Base-by-base conservation (phyloP, 352 stramenopile species). In the Elongisporangium anandrum region DNA sequence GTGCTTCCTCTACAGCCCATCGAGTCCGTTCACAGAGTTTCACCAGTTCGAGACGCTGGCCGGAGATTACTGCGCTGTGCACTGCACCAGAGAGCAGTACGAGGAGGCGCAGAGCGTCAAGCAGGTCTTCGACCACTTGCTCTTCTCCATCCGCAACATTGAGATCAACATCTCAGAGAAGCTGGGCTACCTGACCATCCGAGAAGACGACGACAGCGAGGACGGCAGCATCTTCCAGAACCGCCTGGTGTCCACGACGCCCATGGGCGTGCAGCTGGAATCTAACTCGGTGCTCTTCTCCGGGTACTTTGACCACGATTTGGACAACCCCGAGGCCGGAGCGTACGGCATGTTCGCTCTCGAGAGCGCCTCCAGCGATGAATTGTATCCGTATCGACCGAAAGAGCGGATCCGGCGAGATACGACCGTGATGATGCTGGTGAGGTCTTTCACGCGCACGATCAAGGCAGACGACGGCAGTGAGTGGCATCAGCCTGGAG, bases 121-220 rank as follows among this genome's bases (percentile, higher is more conserved):
- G 9, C 45, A 54, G 4, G 69, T 61, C 4, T 73, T 67, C 29
- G 47, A 55, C 24, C 64, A 66, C 51, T 47, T 78, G 39, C 56
- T 68, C n/a, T 59, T 67, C 50, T 75, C 67, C 50, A 59, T 77
- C 53, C 69, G 65, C 23, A 77, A 78, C 50, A 62, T 71, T 38
- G 69, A 80, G 57, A 80, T 78, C 54, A 78, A 57, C 47, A 71
- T 78, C 20, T 77, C 69, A 21, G 69, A 77, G 50, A 75, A 69
- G 24, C 22, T 74, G 20, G 69, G 69, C 16, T 58, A 74, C 39
- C 68, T 77, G 54, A 75, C 69, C 19, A 75, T 77, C 51, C 69
- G 69, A 4, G 69, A 77, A 26, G 69, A 77, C 29, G 69, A 77
- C 50, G 66, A 77, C 47, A 65, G 53, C 1, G 66, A 56, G 3